phyloP scores from a whole-genome alignment of 2,329 filamentous ascomycete genomes.

The Lasiodiplodia citricola region DNA sequence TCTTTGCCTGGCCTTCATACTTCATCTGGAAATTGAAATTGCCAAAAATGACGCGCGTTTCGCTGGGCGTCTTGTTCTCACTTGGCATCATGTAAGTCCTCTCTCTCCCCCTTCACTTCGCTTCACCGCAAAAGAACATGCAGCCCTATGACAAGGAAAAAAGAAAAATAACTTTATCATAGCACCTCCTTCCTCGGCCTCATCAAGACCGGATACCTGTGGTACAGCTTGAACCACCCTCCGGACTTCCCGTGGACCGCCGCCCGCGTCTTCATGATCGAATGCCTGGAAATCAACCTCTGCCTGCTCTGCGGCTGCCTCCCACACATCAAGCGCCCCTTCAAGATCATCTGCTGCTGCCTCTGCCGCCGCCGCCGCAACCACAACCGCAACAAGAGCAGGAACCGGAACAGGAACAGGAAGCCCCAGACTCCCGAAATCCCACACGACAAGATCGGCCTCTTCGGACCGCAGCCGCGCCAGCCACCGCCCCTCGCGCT shows the following conservation, averaged over 20 bases:
- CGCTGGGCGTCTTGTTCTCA: conserved; percentile 38
- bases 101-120: conserved; percentile 35
- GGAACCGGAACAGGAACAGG: no score
- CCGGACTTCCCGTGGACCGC: conserved; percentile 30
- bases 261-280: conserved; percentile 33
- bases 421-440: no score
- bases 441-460: no score
- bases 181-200: not conserved
- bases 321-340: conserved; percentile 38
- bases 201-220: not conserved
- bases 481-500: no score
- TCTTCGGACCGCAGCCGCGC: not conserved
- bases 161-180: not conserved
- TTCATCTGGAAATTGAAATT: conserved; percentile 36
- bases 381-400: not conserved
- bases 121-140: conserved; percentile 33
- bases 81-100: conserved; percentile 42
- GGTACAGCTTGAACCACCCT: not conserved
- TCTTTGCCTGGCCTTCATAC: conserved; percentile 40
- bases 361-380: conserved; percentile 42
- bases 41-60: conserved; percentile 35
- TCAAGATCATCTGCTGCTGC: conserved; percentile 47
- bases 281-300: conserved; percentile 36
- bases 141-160: conserved; percentile 32
- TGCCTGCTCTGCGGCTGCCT: conserved; percentile 40